Conservation (phyloP, 345 rosid genomes). For the Salix viminalis region DNA sequence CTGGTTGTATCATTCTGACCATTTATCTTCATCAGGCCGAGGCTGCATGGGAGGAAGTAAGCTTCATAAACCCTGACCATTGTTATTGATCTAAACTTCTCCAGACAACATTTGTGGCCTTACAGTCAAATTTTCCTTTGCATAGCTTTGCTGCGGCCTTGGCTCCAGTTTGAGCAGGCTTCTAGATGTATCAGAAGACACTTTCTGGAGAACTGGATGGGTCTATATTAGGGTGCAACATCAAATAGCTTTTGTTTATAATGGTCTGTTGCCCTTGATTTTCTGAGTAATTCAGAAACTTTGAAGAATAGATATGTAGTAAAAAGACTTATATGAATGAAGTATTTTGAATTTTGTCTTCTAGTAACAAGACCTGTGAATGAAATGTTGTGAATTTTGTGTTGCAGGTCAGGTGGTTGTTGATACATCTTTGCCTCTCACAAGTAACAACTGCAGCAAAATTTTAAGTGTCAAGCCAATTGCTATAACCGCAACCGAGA, state of each 20-base stretch:
- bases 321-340: neutral
- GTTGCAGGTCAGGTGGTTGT: conserved; percentile 79
- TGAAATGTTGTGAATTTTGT: conserved; percentile 6
- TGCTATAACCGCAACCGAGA: conserved; percentile 59
- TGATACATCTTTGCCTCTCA: conserved; percentile 60
- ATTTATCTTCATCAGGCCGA: conserved; percentile 80
- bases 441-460: conserved; percentile 51
- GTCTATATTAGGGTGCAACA: conserved; percentile 63
- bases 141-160: conserved; percentile 69
- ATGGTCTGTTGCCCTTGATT: conserved; percentile 50
- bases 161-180: conserved; percentile 77
- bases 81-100: conserved; percentile 3
- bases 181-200: conserved; percentile 61
- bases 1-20: conserved; percentile 88
- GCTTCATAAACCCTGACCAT: conserved; percentile 20
- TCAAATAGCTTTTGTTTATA: conserved; percentile 70
- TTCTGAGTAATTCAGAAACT: conserved; percentile 1
- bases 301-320: conserved; percentile 2
- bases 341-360: conserved; percentile 8
- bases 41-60: conserved; percentile 90
- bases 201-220: conserved; percentile 94
- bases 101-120: conserved; percentile 5
- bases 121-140: conserved; percentile 22
- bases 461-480: conserved; percentile 72
- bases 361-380: neutral